These are phyloP conservation scores for Paraphoma sp. DNA, from an alignment of 2,329 filamentous ascomycete genomes.

Conservation along the genomic window DNA sequence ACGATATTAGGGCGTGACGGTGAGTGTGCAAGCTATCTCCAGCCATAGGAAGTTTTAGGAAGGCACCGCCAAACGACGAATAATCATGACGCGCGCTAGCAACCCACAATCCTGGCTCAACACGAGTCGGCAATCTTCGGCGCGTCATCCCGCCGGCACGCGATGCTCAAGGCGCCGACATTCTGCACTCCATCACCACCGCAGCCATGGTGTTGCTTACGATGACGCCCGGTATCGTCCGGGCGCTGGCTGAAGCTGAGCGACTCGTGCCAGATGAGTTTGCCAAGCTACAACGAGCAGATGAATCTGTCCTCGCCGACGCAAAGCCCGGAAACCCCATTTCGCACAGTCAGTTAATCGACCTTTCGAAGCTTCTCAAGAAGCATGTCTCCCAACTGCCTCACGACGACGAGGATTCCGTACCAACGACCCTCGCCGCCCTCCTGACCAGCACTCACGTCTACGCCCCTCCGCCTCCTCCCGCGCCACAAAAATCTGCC, in stretches of 20 bases:
- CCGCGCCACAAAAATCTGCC: slow-evolving; percentile 70
- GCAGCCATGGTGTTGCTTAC: slow-evolving; percentile 74
- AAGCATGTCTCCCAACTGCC: slow-evolving; percentile 15
- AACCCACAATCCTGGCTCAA: slow-evolving; percentile 5
- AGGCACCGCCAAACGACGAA: slow-evolving; percentile 10
- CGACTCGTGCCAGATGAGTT: slow-evolving; percentile 24
- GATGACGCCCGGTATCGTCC: slow-evolving; percentile 73
- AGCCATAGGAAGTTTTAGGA: slow-evolving; percentile 31
- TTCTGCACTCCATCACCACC: slow-evolving; percentile 4
- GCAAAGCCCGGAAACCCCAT: slow-evolving; percentile 70
- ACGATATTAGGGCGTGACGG: slow-evolving; percentile 8
- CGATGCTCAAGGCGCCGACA: slow-evolving; percentile 5
- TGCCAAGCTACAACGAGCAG: slow-evolving; percentile 28
- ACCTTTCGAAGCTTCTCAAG: slow-evolving; percentile 64
- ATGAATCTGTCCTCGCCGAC: slow-evolving; percentile 59
- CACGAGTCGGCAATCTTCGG: slow-evolving; percentile 1
- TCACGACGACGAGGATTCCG: background rate
- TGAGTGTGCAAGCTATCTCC: slow-evolving; percentile 13
- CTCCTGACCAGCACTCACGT: slow-evolving; percentile 75
- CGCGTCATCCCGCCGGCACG: slow-evolving; percentile 5
- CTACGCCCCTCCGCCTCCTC: slow-evolving; percentile 79
- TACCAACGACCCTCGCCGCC: slow-evolving; percentile 63
- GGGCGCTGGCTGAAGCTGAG: slow-evolving; percentile 59
- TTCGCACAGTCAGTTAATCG: slow-evolving; percentile 72
- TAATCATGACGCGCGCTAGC: slow-evolving; percentile 40